Evolutionary conservation across 805 yeast genomes (phyloP).

Genomic region (Candida ortonii): DNA sequence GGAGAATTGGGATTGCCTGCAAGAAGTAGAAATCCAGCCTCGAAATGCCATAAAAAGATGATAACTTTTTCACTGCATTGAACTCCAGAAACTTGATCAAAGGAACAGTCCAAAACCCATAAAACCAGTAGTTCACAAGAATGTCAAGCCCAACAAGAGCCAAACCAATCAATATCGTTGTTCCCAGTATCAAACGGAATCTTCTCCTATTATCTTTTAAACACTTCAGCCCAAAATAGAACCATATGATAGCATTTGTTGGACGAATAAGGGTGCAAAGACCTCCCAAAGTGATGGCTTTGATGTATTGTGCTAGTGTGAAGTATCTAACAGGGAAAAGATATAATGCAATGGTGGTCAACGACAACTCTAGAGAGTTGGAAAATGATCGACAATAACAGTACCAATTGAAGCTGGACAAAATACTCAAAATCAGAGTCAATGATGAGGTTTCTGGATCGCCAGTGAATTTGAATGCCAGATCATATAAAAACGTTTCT

Average conservation of each 20-base stretch:
- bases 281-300: slow-evolving; percentile 47
- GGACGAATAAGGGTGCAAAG: slow-evolving; percentile 76
- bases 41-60: slow-evolving; percentile 80
- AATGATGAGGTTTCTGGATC: slow-evolving; percentile 34
- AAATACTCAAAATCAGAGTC: slow-evolving; percentile 49
- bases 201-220: slow-evolving; percentile 12
- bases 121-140: slow-evolving; percentile 57
- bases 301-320: background rate
- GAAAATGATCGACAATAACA: slow-evolving; percentile 80
- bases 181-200: slow-evolving; percentile 5
- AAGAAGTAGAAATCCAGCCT: slow-evolving; percentile 80
- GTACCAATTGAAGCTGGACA: slow-evolving; percentile 80
- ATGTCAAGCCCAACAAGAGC: slow-evolving; percentile 37
- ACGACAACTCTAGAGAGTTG: slow-evolving; percentile 72
- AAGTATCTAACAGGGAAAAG: slow-evolving; percentile 25
- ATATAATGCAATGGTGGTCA: slow-evolving; percentile 64
- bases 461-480: slow-evolving; percentile 35
- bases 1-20: slow-evolving; percentile 78
- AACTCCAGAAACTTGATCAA: slow-evolving; percentile 68
- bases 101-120: slow-evolving; percentile 58
- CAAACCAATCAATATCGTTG: slow-evolving; percentile 7
- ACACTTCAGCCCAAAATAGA: slow-evolving; percentile 47
- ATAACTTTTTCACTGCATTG: slow-evolving; percentile 68
- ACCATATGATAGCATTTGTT: slow-evolving; percentile 79
- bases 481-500: slow-evolving; percentile 56